Base-by-base conservation (phyloP, 2,329 filamentous ascomycete species). In the Shiraia sp. region DNA sequence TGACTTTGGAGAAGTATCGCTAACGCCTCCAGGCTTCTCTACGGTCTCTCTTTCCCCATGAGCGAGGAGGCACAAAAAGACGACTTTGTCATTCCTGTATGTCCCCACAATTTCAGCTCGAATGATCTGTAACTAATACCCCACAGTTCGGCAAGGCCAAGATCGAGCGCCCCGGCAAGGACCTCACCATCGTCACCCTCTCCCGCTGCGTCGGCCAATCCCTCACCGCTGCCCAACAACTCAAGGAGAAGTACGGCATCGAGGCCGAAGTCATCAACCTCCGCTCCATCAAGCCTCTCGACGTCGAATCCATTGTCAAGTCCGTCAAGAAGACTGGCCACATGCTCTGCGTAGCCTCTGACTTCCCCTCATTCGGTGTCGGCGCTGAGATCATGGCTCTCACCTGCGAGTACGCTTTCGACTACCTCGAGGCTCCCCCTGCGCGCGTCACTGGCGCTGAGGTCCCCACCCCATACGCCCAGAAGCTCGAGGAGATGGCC, bases 321-420 rank as follows among this genome's bases (percentile, higher is more conserved):
- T 96, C 91, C 10, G 86, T 99, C 70, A 97, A 99, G 88, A 99
- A 99, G 86, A 99, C 93, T 13, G 87, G 88, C 71, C 88, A 87
- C 66, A 83, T 99, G 51, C 81, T 99, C 72, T 85, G 84, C 29
- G 90, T 99, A 59, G 92, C 97, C 76, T 96, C 90, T 42, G 93
- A 92, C 54, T 99, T 91, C 83, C 93, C 93, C 51, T 88, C 89
- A 65, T 99, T 91, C 69, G 93, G 93, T 70, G 90, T 99, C 58
- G 82, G 86, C 45, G 82, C 92, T 43, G 93, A 99, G 78, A 90
- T 99, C 63, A 82, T 99, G 52, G 93, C 93, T 46, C 79, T 96
- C 47, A 86, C 90, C 51, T 95, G 95, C 87, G 93, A 99, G 77
- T 99, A 97, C 73, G 91, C 83, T 52, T 99, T 97, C 69, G 93